Evolutionary conservation across 2,329 filamentous ascomycete genomes (phyloP).

Genomic region (Helminthosporium solani): DNA sequence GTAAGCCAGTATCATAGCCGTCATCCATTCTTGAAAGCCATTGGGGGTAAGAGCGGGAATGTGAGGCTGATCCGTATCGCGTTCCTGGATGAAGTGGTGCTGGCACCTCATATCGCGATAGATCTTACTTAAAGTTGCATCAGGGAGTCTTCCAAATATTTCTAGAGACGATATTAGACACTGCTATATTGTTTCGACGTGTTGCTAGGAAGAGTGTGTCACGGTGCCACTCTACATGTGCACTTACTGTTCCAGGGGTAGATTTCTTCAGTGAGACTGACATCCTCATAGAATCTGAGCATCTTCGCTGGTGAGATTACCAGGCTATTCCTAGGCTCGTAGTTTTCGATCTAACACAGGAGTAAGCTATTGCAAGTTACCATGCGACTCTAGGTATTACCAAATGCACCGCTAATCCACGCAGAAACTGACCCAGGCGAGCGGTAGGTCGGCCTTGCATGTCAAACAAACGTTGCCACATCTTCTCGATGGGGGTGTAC

Average conservation of each 20-base stretch:
- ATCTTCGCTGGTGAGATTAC: slow-evolving; percentile 78
- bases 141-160: slow-evolving; percentile 48
- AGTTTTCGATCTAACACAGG: slow-evolving; percentile 62
- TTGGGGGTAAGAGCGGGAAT: slow-evolving; percentile 50
- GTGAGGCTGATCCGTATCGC: slow-evolving; percentile 43
- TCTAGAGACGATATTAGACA: slow-evolving; percentile 19
- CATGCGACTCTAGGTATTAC: slow-evolving; percentile 48
- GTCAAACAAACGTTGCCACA: slow-evolving; percentile 77
- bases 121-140: slow-evolving; percentile 45
- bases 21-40: slow-evolving; percentile 64
- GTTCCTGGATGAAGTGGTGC: slow-evolving; percentile 51
- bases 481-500: slow-evolving; percentile 57
- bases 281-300: slow-evolving; percentile 69
- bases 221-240: background rate
- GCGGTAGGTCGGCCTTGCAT: slow-evolving; percentile 65
- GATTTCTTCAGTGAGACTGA: slow-evolving; percentile 63
- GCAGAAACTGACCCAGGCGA: slow-evolving; percentile 68
- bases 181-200: background rate
- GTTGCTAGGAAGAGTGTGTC: background rate
- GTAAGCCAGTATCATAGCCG: slow-evolving; percentile 69
- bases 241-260: slow-evolving; percentile 67
- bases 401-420: slow-evolving; percentile 72
- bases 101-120: slow-evolving; percentile 51
- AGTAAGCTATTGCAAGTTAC: slow-evolving; percentile 9
- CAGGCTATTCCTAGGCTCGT: slow-evolving; percentile 64